Percentiles rank a stretch among this genome's conserved stretches.
Evolutionary conservation across 768 basidiomycete genomes (phyloP).

Genomic region (Kwoniella bestiolae): DNA sequence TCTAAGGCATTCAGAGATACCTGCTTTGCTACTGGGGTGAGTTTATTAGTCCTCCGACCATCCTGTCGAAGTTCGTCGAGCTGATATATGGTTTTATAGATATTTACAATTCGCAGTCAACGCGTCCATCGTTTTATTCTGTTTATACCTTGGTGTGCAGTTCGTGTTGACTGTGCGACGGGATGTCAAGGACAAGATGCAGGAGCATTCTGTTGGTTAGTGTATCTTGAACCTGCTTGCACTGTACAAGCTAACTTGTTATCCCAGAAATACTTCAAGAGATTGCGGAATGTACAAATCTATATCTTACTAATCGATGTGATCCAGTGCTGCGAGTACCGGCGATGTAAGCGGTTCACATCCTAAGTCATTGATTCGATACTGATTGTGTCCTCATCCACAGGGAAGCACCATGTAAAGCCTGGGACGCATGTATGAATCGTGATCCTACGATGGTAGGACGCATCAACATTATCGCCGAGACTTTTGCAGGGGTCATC

Average conservation of each 20-base stretch:
- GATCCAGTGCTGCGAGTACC: conserved; percentile 72
- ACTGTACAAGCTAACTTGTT: background rate
- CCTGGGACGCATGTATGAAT: conserved; percentile 95
- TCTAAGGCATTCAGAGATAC: conserved; percentile 59
- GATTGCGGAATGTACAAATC: conserved; percentile 80
- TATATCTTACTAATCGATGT: conserved; percentile 83
- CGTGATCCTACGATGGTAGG: conserved; percentile 88
- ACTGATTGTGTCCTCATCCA: conserved; percentile 1
- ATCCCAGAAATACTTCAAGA: conserved; percentile 79
- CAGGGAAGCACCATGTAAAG: conserved; percentile 72
- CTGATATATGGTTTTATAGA: conserved; percentile 57
- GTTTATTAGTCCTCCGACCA: conserved; percentile 50
- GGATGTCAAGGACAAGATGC: conserved; percentile 84
- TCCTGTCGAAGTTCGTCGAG: background rate
- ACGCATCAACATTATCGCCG: conserved; percentile 85
- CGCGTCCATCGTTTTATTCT: conserved; percentile 75
- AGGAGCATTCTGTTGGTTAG: conserved; percentile 85
- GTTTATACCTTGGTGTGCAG: conserved; percentile 80
- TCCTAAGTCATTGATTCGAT: background rate
- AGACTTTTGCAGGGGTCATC: conserved; percentile 93
- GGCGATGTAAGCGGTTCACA: conserved; percentile 65
- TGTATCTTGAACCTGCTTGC: no score
- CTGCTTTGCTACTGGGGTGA: conserved; percentile 85
- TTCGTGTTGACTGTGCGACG: conserved; percentile 87
- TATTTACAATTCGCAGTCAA: conserved; percentile 97